Percentiles rank a stretch among this genome's conserved stretches.
Conservation (phyloP, 768 basidiomycete genomes). For the Trametes elegans region DNA sequence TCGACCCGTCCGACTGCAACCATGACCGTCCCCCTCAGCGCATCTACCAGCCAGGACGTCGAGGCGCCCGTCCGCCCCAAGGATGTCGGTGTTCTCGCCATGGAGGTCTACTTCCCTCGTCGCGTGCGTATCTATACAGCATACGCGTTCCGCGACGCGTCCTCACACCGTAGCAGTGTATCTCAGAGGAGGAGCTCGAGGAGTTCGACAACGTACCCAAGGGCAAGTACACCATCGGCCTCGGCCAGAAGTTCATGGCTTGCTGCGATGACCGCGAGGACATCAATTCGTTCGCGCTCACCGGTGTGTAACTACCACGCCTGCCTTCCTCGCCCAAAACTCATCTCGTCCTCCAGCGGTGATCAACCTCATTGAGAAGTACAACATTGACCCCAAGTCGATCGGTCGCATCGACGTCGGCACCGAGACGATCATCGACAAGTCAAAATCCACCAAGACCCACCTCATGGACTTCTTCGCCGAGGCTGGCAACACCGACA, state of each 20-base stretch:
- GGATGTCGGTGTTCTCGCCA: conserved; percentile 91
- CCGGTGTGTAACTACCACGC: conserved; percentile 64
- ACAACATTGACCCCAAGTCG: conserved; percentile 92
- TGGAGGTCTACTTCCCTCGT: conserved; percentile 94
- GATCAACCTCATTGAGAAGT: conserved; percentile 86
- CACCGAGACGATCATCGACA: conserved; percentile 99
- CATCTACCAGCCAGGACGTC: conserved; percentile 24
- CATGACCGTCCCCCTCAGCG: conserved; percentile 31
- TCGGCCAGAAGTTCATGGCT: conserved; percentile 98
- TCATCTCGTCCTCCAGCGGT: conserved; percentile 55
- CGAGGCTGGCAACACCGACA: conserved; percentile 89
- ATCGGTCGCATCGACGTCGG: conserved; percentile 98
- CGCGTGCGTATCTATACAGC: conserved; percentile 34
- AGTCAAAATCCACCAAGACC: conserved; percentile 98
- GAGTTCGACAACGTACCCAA: conserved; percentile 90
- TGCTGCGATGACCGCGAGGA: conserved; percentile 99
- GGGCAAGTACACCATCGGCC: conserved; percentile 99
- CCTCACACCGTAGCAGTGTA: conserved; percentile 56
- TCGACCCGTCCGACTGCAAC: conserved; percentile 1
- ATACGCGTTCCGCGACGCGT: background rate
- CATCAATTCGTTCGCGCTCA: conserved; percentile 96
- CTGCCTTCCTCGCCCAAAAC: background rate
- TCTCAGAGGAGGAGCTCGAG: conserved; percentile 94
- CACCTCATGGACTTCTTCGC: conserved; percentile 98
- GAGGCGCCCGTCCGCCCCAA: conserved; percentile 57